These are phyloP conservation scores for Trichoderma sp. DNA, from an alignment of 2,329 filamentous ascomycete species.

Conservation along the genomic window DNA sequence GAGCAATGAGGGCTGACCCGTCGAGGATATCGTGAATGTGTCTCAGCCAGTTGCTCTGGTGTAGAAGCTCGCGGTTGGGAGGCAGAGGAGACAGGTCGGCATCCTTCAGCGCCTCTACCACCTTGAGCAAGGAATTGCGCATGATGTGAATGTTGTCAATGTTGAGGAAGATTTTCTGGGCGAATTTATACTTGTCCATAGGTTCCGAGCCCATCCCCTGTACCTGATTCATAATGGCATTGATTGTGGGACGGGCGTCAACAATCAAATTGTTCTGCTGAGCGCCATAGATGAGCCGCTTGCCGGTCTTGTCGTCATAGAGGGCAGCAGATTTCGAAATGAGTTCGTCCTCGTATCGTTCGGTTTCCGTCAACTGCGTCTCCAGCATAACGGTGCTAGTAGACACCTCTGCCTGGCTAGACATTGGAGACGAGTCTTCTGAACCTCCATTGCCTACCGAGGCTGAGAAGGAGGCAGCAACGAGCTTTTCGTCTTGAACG, in stretches of 20 bases:
- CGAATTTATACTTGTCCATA: constrained; percentile 94
- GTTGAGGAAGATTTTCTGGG: constrained; percentile 85
- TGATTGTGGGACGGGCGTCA: constrained; percentile 89
- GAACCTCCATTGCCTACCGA: constrained; percentile 30
- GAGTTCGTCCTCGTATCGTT: constrained; percentile 67
- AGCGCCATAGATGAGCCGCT: constrained; percentile 76
- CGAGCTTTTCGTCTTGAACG: constrained; percentile 90
- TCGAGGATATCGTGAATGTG: constrained; percentile 83
- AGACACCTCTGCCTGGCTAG: constrained; percentile 51
- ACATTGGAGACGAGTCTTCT: constrained; percentile 34
- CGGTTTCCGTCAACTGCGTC: constrained; percentile 57
- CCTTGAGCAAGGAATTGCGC: constrained; percentile 82
- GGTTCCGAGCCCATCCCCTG: constrained; percentile 93
- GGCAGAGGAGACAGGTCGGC: constrained; percentile 81
- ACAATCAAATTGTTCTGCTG: constrained; percentile 94
- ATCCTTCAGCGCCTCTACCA: constrained; percentile 88
- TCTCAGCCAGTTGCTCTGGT: constrained; percentile 85
- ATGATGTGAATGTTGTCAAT: constrained; percentile 99
- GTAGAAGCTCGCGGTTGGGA: constrained; percentile 75
- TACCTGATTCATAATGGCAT: constrained; percentile 91
- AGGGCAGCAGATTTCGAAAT: constrained; percentile 43
- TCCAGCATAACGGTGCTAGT: constrained; percentile 36
- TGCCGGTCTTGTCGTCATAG: constrained; percentile 58
- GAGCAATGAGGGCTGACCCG: constrained; percentile 78
- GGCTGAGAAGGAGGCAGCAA: constrained; percentile 79